These are phyloP conservation scores for Diutina pseudorugosa DNA, from an alignment of 1,139 yeast genomes.

Conservation along the genomic window DNA sequence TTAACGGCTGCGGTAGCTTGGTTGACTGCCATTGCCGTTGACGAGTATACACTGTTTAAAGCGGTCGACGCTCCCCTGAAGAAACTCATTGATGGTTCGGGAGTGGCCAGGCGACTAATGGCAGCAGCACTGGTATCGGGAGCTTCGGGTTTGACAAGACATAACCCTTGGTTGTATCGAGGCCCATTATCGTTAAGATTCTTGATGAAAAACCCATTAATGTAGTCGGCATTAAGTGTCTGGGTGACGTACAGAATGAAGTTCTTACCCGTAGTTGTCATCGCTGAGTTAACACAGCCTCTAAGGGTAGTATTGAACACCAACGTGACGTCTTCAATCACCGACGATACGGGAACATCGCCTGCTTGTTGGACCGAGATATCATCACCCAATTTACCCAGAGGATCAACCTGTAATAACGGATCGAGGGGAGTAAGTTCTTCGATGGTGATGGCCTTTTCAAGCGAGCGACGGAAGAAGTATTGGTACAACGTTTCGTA, in stretches of 20 bases:
- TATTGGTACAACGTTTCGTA: constrained; percentile 54
- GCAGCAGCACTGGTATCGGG: constrained; percentile 8
- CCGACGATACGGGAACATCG: constrained; percentile 55
- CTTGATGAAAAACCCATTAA: constrained; percentile 31
- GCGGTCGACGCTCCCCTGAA: constrained; percentile 37
- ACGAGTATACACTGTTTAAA: constrained; percentile 31
- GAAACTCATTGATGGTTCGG: constrained; percentile 26
- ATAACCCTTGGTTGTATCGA: constrained; percentile 31
- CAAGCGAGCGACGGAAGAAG: constrained; percentile 68
- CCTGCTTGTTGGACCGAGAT: neutral
- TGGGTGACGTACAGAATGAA: constrained; percentile 26
- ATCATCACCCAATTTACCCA: constrained; percentile 5
- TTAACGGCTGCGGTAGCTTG: constrained; percentile 13
- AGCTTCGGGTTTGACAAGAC: neutral
- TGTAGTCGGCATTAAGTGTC: constrained; percentile 24
- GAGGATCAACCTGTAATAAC: constrained; percentile 11
- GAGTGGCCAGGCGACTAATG: constrained; percentile 24
- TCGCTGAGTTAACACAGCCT: constrained; percentile 52
- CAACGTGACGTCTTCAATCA: constrained; percentile 74
- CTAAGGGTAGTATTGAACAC: constrained; percentile 56
- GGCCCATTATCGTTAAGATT: constrained; percentile 48
- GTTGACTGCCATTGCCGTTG: constrained; percentile 14
- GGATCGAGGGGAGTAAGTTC: constrained; percentile 46
- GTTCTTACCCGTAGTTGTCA: constrained; percentile 38
- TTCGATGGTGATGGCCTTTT: constrained; percentile 71